These are phyloP conservation scores for Cryptococcus sp. DNA, from an alignment of 1,284 basidiomycete genomes.

Conservation along the genomic window DNA sequence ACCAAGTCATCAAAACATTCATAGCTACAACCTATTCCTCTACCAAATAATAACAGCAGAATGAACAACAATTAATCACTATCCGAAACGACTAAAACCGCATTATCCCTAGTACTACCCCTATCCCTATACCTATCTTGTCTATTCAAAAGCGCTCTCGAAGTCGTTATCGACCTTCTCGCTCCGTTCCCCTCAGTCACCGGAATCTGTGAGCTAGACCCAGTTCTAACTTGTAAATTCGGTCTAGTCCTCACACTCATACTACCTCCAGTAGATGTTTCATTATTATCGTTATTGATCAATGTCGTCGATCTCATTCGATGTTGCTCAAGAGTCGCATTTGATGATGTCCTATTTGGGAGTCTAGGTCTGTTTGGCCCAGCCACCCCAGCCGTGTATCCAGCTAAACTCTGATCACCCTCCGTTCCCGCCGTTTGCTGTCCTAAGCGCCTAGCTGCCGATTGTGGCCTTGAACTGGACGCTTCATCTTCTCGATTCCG, in stretches of 20 bases:
- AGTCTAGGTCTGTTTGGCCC: background rate
- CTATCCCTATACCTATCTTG: constrained; percentile 15
- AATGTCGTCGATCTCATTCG: background rate
- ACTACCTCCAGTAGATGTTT: no score
- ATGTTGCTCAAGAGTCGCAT: background rate
- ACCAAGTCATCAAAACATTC: no score
- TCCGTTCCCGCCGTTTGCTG: background rate
- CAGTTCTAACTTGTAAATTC: no score
- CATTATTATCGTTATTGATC: no score
- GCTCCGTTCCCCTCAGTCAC: background rate
- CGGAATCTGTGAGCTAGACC: no score
- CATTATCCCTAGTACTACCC: constrained; percentile 12
- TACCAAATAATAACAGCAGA: no score
- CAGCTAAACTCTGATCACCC: background rate
- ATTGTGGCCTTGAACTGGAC: no score
- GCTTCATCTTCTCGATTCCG: constrained; percentile 11
- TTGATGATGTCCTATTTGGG: background rate
- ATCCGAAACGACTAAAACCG: constrained; percentile 19
- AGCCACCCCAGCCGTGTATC: background rate
- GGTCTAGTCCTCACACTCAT: no score
- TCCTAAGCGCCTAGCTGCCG: no score
- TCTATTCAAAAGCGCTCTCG: constrained; percentile 11
- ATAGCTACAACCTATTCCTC: no score
- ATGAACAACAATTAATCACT: background rate
- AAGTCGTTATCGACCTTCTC: background rate